phyloP scores from a whole-genome alignment of 352 stramenopile genomes.

The Pythium vanterpoolii region DNA sequence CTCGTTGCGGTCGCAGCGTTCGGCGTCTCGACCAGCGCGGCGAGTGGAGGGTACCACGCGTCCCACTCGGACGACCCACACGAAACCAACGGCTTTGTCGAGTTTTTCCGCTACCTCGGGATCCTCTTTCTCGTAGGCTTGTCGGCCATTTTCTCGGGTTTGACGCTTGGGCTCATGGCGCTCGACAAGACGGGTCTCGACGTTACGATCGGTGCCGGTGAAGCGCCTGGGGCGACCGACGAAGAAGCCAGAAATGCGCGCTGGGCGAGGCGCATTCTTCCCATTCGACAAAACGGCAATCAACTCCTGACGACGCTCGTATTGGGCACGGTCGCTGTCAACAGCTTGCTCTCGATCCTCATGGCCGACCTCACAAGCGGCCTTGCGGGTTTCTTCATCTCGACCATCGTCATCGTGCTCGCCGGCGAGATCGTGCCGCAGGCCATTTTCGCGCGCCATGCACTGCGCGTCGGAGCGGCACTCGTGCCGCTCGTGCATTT shows the following conservation, averaged over 20 bases:
- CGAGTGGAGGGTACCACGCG: neutral
- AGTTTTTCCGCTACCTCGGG: slow-evolving; percentile 38
- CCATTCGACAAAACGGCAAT: slow-evolving; percentile 93
- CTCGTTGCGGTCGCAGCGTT: neutral
- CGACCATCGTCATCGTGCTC: slow-evolving; percentile 93
- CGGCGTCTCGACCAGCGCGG: neutral
- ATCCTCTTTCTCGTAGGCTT: slow-evolving; percentile 74
- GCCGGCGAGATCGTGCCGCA: slow-evolving; percentile 93
- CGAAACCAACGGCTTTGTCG: slow-evolving; percentile 4
- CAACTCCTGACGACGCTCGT: slow-evolving; percentile 97
- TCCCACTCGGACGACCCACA: neutral
- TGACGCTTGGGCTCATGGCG: slow-evolving; percentile 96
- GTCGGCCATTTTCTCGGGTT: slow-evolving; percentile 92
- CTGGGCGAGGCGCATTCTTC: slow-evolving; percentile 70
- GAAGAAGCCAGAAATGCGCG: slow-evolving; percentile 55
- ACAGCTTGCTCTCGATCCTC: slow-evolving; percentile 96
- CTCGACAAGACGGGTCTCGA: slow-evolving; percentile 96
- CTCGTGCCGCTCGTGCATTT: slow-evolving; percentile 91
- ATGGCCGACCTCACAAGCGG: slow-evolving; percentile 90
- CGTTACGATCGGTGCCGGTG: slow-evolving; percentile 91
- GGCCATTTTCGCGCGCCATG: slow-evolving; percentile 92
- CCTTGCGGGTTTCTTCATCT: slow-evolving; percentile 92
- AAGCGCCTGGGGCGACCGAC: slow-evolving; percentile 60
- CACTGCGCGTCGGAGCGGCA: slow-evolving; percentile 62
- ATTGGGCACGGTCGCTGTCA: slow-evolving; percentile 96